These are phyloP conservation scores for Mucor circinelloides DNA, from an alignment of 371 early-diverging fungal species.

Conservation along the genomic window DNA sequence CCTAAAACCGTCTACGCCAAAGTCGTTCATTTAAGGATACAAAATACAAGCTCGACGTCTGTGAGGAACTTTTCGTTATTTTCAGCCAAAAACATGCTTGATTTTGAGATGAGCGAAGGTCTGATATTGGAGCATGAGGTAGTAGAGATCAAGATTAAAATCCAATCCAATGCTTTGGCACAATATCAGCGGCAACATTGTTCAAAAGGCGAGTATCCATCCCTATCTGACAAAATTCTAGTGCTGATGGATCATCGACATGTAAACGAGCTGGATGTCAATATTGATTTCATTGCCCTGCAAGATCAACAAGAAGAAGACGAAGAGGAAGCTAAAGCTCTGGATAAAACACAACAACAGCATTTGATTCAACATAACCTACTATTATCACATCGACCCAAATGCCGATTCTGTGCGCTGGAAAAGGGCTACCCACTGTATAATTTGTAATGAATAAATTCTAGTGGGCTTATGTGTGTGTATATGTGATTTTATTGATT, in stretches of 20 bases:
- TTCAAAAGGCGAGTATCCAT: background rate
- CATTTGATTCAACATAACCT: background rate
- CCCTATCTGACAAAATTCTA: constrained; percentile 11
- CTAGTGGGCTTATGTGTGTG: background rate
- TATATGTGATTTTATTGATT: background rate
- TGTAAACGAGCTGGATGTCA: background rate
- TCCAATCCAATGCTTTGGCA: background rate
- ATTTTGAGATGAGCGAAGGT: constrained; percentile 15
- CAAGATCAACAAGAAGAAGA: background rate
- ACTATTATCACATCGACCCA: constrained; percentile 7
- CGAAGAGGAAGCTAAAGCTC: background rate
- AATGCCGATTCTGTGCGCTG: constrained; percentile 21
- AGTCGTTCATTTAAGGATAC: constrained; percentile 11
- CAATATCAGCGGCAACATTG: constrained; percentile 6
- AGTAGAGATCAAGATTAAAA: constrained; percentile 6
- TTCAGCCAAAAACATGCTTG: constrained; percentile 9
- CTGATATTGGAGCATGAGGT: constrained; percentile 9
- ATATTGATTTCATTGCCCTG: constrained; percentile 1
- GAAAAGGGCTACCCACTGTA: constrained; percentile 23
- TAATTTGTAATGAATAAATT: background rate
- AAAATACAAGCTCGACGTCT: background rate
- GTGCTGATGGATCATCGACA: constrained; percentile 14
- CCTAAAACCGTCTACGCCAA: constrained; percentile 14
- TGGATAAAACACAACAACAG: background rate
- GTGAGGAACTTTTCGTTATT: constrained; percentile 3